Conservation (phyloP, 106 monocot genomes). For the Alisma plantagoaquatica region DNA sequence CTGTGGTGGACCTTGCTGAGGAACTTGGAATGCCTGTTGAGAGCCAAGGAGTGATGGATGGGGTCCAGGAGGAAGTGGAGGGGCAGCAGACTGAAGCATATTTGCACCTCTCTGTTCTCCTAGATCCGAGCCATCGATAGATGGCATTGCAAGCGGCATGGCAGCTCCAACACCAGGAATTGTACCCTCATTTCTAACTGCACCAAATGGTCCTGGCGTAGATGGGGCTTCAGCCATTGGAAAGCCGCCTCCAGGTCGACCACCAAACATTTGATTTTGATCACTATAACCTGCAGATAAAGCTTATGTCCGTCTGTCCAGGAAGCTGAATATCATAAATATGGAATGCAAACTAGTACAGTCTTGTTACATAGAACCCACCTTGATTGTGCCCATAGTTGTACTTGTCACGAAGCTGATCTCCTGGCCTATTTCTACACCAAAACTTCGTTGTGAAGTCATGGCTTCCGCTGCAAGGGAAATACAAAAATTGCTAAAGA, state of each 20-base stretch:
- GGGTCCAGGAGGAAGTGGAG: slow-evolving; percentile 94
- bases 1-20: slow-evolving; percentile 20
- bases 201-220: slow-evolving; percentile 74
- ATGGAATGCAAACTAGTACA: background rate
- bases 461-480: slow-evolving; percentile 80
- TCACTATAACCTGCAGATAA: slow-evolving; percentile 70
- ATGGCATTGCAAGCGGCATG: slow-evolving; percentile 49
- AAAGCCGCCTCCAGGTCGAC: slow-evolving; percentile 46
- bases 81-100: slow-evolving; percentile 44
- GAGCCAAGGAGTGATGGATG: slow-evolving; percentile 82
- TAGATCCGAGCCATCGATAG: slow-evolving; percentile 63
- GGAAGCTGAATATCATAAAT: background rate
- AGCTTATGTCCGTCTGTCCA: no score
- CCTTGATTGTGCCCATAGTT: slow-evolving; percentile 54
- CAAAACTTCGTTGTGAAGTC: slow-evolving; percentile 95
- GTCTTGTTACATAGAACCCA: slow-evolving; percentile 1
- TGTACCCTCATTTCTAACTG: slow-evolving; percentile 71
- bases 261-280: slow-evolving; percentile 27
- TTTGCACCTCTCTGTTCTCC: slow-evolving; percentile 52
- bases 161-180: slow-evolving; percentile 92
- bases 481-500: background rate
- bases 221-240: slow-evolving; percentile 42
- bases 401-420: slow-evolving; percentile 61
- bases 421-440: slow-evolving; percentile 98
- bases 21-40: slow-evolving; percentile 59